phyloP scores from a whole-genome alignment of 805 yeast species.

The Nakazawaea wickerhamii region DNA sequence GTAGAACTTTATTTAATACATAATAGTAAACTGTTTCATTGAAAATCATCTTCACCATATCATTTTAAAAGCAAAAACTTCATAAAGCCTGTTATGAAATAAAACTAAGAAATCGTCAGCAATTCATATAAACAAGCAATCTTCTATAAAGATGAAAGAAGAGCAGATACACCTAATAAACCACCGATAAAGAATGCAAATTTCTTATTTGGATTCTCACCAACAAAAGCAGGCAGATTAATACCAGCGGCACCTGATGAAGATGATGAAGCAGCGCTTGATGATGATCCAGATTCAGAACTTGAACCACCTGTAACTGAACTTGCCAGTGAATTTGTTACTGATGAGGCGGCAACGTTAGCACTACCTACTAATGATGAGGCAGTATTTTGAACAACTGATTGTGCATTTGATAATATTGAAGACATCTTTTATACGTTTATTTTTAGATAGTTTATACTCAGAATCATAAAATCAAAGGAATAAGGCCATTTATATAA shows the following conservation, averaged over 20 bases:
- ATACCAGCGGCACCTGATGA: conserved; percentile 21
- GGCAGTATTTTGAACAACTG: conserved; percentile 13
- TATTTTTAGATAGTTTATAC: no score
- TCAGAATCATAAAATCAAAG: no score
- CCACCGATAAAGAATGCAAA: conserved; percentile 12
- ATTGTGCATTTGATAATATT: conserved; percentile 11
- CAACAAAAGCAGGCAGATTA: conserved; percentile 3
- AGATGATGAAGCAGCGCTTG: conserved; percentile 15
- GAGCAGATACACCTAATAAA: conserved; percentile 12
- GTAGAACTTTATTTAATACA: no score
- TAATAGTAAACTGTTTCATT: neutral
- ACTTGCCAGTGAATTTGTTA: neutral
- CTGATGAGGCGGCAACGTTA: conserved; percentile 19
- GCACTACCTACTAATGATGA: conserved; percentile 19
- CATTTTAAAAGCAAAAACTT: neutral
- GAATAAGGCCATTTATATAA: no score
- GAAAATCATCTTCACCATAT: neutral
- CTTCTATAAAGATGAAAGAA: conserved; percentile 10
- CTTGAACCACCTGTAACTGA: neutral
- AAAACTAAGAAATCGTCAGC: neutral
- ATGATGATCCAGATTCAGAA: neutral
- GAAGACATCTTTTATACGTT: conserved; percentile 12
- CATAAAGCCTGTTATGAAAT: neutral
- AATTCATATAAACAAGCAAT: neutral
- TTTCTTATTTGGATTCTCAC: conserved; percentile 12